Evolutionary conservation across 2,329 filamentous ascomycete species (phyloP).

Genomic region (Beauveria pseudobassiana): DNA sequence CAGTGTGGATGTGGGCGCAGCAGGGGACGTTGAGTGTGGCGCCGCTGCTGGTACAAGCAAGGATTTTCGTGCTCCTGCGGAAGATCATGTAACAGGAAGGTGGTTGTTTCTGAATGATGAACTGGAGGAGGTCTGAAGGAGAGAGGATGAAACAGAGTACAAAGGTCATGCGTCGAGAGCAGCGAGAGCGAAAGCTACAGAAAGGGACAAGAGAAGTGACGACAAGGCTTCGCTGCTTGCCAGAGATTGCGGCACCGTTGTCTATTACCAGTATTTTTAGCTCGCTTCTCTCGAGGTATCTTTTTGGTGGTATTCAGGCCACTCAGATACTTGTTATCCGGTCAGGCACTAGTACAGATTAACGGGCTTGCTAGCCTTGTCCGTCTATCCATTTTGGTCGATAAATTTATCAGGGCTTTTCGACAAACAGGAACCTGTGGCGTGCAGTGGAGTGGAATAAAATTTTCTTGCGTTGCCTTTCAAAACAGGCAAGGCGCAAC

Average conservation of each 20-base stretch:
- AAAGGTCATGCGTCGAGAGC: background rate
- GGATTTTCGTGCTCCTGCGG: no score
- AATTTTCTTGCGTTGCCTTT: no score
- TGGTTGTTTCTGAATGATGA: no score
- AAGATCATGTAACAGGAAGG: no score
- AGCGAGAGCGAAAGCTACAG: no score
- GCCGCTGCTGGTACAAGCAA: background rate
- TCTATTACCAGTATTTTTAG: background rate
- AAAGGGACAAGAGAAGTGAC: no score
- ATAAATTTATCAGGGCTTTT: background rate
- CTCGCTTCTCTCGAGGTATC: background rate
- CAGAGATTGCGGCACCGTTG: no score
- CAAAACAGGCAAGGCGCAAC: no score
- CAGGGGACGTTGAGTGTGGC: background rate
- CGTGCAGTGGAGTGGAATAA: no score
- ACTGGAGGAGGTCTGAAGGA: no score
- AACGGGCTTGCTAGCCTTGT: background rate
- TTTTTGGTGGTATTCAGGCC: background rate
- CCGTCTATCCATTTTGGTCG: background rate
- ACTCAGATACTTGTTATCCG: background rate
- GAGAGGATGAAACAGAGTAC: background rate
- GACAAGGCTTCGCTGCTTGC: no score
- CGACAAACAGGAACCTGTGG: no score
- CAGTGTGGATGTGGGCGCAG: background rate
- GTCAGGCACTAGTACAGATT: background rate